Evolutionary conservation across 306 rosid genomes (phyloP), one percentile per base, ranked within the genome.

Genomic region (Cucurbita moschata): DNA sequence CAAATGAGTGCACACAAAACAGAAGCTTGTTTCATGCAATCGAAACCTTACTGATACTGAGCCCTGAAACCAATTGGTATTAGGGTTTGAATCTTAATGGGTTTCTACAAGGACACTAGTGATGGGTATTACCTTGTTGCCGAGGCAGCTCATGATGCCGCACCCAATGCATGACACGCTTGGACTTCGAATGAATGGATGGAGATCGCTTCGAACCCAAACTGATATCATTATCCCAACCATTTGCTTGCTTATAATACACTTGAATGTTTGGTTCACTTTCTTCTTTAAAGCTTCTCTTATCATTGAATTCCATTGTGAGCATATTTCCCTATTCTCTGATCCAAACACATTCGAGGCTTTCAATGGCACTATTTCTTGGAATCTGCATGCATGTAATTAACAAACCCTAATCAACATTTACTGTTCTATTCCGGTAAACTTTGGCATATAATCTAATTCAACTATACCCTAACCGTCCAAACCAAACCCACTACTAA

Each of bases 161-260:
- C 94, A 87, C 11, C 97, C 97, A 0, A 93, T 81, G 49, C 98
- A 93, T 1, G 94, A 90, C 59, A 93, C 98, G 26, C 85, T 86
- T 56, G 86, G 87, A 84, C 86, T 81, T 73, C 74, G 80, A 75
- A 93, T 82, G 80, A 85, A 81, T 10, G 93, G 92, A 70, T 87
- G 82, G 75, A 90, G 86, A 77, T 83, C 73, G 15, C 75, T 80
- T 78, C 88, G 81, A 57, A 81, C 85, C 98, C 98, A 93, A 44
- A 88, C 93, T 3, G 97, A 86, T 39, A 90, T 83, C 77, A 88
- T 75, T 54, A 93, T 87, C 53, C 98, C 98, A 76, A 93, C 98
- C 98, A 93, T 93, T 77, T 93, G 96, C 75, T 88, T 93, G 79
- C 98, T 87, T 73, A 86, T 77, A 19, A 93, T 83, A 77, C 97